Conservation (phyloP, 495 filamentous ascomycete species). For the Penicillium verhagenii region DNA sequence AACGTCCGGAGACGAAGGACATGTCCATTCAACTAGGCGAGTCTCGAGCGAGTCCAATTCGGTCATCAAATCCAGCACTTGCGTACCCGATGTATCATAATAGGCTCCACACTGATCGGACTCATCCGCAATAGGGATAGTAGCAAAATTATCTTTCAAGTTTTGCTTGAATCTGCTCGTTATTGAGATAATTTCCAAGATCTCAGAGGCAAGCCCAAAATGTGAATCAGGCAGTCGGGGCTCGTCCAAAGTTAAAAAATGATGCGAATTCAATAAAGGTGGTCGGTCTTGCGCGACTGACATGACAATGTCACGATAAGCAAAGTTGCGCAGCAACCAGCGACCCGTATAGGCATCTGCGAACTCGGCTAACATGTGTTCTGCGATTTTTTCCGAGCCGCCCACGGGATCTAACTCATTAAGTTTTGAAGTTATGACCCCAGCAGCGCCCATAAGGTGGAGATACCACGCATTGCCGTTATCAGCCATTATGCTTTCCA, state of each 20-base stretch:
- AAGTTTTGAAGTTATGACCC: slow-evolving; percentile 7
- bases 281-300: slow-evolving; percentile 8
- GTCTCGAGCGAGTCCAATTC: not conserved
- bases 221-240: slow-evolving; percentile 8
- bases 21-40: slow-evolving; percentile 2
- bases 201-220: slow-evolving; percentile 15
- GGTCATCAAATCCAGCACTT: no score
- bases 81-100: no score
- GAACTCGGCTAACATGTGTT: no score
- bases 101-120: no score
- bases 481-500: slow-evolving; percentile 17
- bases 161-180: slow-evolving; percentile 4
- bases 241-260: slow-evolving; percentile 9
- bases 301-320: slow-evolving; percentile 13
- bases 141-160: not conserved
- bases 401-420: no score
- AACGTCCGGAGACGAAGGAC: slow-evolving; percentile 5
- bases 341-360: slow-evolving; percentile 10
- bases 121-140: no score
- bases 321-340: slow-evolving; percentile 15
- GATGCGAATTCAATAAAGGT: slow-evolving; percentile 8
- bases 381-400: no score
- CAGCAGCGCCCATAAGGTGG: slow-evolving; percentile 11
- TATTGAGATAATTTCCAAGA: slow-evolving; percentile 4
- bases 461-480: slow-evolving; percentile 13